A percentile compares a stretch with the other conserved stretches of the same genome.
Evolutionary conservation across 2,329 filamentous ascomycete species (phyloP).

Genomic region (Monosporascus sp.): DNA sequence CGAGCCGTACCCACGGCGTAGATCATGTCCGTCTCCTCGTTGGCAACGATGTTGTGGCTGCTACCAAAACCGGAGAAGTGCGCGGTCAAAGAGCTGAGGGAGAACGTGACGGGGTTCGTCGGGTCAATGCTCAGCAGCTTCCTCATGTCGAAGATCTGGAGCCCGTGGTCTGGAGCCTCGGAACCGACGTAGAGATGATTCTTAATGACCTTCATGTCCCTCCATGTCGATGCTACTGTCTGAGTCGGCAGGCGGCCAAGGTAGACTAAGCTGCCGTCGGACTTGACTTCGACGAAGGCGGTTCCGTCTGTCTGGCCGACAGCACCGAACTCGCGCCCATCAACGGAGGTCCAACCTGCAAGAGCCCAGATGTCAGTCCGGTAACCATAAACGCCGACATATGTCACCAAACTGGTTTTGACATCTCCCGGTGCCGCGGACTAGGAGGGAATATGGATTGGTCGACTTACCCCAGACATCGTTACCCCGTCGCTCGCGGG

Average conservation of each 20-base stretch:
- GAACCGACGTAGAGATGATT: constrained; percentile 34
- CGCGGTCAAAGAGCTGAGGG: constrained; percentile 35
- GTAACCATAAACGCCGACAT: too few species aligned
- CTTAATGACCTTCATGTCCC: constrained; percentile 43
- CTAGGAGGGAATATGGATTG: too few species aligned
- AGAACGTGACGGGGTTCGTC: constrained; percentile 34
- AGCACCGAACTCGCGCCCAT: constrained; percentile 50
- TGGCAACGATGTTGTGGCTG: constrained; percentile 42
- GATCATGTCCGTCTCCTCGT: constrained; percentile 41
- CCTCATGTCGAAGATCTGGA: constrained; percentile 61
- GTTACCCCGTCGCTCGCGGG: constrained; percentile 27
- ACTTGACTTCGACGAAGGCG: constrained; percentile 48
- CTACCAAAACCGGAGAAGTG: constrained; percentile 33
- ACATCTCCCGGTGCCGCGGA: too few species aligned
- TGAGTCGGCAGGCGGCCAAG: constrained; percentile 45
- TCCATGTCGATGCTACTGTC: constrained; percentile 42
- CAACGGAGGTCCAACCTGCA: constrained; percentile 40
- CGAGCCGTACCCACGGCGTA: constrained; percentile 35
- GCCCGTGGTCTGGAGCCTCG: constrained; percentile 45
- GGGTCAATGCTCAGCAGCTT: constrained; percentile 47
- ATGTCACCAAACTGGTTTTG: too few species aligned
- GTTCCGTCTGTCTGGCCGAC: constrained; percentile 51
- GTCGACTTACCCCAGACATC: constrained; percentile 39
- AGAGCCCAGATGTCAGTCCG: too few species aligned
- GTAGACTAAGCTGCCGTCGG: constrained; percentile 45